A percentile compares a stretch with the other conserved stretches of the same genome.
phyloP scores from a whole-genome alignment of 2,329 filamentous ascomycete species.

The Magnaporthiopsis incrustans region DNA sequence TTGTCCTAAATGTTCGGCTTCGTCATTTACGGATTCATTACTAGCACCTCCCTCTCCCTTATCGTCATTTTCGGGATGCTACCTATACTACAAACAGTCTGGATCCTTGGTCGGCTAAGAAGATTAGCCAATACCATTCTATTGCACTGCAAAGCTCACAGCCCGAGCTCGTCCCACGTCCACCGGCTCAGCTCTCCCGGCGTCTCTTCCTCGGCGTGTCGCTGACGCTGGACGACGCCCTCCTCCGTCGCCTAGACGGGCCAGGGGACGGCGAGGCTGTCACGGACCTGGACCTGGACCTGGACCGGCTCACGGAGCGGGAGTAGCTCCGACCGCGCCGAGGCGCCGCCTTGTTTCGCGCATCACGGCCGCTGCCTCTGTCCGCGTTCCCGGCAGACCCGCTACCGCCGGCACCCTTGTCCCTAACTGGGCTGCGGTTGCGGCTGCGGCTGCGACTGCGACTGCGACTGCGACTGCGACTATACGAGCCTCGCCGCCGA shows the following conservation, averaged over 20 bases:
- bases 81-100: slow-evolving; percentile 1
- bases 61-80: not conserved
- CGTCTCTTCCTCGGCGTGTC: slow-evolving; percentile 17
- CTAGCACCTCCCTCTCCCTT: not conserved
- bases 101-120: not conserved
- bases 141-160: too few relatives aligned
- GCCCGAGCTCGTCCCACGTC: not conserved
- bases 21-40: not conserved
- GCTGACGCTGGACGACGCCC: slow-evolving; percentile 14
- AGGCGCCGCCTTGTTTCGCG: not conserved
- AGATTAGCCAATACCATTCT: too few relatives aligned
- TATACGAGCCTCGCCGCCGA: slow-evolving; percentile 11
- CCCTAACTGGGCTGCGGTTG: slow-evolving; percentile 10
- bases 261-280: slow-evolving; percentile 13
- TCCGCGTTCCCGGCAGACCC: not conserved
- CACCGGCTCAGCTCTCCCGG: slow-evolving; percentile 7
- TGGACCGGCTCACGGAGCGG: slow-evolving; percentile 13
- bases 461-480: slow-evolving; percentile 9
- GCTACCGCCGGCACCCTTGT: not conserved
- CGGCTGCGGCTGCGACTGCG: slow-evolving; percentile 7
- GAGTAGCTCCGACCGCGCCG: slow-evolving; percentile 8
- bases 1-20: not conserved
- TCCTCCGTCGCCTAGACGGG: slow-evolving; percentile 12
- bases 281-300: slow-evolving; percentile 14
- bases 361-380: not conserved